These are phyloP conservation scores for Rhizoctonia solani DNA, from an alignment of 1,284 basidiomycete genomes.

Conservation along the genomic window DNA sequence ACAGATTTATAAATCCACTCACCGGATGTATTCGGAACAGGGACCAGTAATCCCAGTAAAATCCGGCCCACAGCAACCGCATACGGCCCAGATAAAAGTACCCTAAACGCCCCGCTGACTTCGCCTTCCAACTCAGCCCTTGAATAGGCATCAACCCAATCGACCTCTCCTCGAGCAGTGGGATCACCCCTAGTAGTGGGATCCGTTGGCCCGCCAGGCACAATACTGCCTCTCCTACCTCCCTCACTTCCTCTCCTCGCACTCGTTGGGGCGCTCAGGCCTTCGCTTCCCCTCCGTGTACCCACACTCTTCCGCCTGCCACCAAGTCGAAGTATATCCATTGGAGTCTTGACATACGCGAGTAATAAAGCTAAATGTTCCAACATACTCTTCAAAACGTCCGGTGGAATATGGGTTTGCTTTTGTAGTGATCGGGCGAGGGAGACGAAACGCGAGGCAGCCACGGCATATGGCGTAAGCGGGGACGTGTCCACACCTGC, in stretches of 20 bases:
- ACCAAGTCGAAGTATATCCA: constrained; percentile 9
- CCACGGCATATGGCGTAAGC: constrained; percentile 2
- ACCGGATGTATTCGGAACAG: background rate
- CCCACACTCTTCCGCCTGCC: constrained; percentile 8
- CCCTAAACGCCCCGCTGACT: constrained; percentile 22
- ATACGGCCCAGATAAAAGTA: constrained; percentile 14
- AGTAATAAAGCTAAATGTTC: constrained; percentile 10
- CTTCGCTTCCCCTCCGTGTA: background rate
- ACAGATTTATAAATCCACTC: background rate
- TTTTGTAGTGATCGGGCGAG: constrained; percentile 11
- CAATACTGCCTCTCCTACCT: background rate
- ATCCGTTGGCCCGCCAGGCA: background rate
- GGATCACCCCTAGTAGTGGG: background rate
- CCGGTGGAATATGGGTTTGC: constrained; percentile 13
- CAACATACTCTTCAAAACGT: constrained; percentile 3
- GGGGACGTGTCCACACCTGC: background rate
- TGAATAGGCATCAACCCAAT: constrained; percentile 29
- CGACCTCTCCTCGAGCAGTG: background rate
- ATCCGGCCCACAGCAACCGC: constrained; percentile 26
- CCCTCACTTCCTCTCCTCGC: background rate
- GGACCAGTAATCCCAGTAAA: constrained; percentile 19
- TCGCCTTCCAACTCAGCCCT: constrained; percentile 20
- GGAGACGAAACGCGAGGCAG: constrained; percentile 25
- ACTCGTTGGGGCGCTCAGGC: background rate
- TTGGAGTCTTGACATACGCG: constrained; percentile 24